Conservation (phyloP, 192 early-diverging fungal genomes). For the Radiomyces spectabilis region DNA sequence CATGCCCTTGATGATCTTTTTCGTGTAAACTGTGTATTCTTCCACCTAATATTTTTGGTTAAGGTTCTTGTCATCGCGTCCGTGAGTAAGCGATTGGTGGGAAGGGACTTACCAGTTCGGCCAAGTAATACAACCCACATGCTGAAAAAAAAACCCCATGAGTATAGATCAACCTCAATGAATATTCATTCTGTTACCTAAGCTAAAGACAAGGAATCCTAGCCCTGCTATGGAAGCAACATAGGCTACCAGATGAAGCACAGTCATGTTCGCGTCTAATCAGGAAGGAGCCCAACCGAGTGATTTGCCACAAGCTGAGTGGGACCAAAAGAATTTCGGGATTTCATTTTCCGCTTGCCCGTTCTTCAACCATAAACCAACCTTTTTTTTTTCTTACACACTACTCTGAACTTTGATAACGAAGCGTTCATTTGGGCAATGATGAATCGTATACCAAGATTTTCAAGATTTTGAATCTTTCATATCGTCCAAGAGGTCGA, state of each 20-base stretch:
- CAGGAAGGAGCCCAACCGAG: too few relatives aligned
- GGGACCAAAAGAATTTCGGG: too few relatives aligned
- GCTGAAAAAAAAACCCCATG: constrained; percentile 34
- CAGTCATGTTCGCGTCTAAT: neutral
- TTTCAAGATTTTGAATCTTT: too few relatives aligned
- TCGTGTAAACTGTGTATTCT: constrained; percentile 77
- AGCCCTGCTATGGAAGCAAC: constrained; percentile 39
- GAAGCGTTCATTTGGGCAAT: too few relatives aligned
- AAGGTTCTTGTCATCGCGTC: neutral
- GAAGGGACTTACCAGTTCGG: constrained; percentile 45
- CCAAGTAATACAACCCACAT: constrained; percentile 79
- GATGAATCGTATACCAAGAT: too few relatives aligned
- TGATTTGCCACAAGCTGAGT: too few relatives aligned
- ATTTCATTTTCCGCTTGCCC: too few relatives aligned
- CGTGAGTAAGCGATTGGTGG: constrained; percentile 8
- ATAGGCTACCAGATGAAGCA: constrained; percentile 45
- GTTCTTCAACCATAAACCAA: too few relatives aligned
- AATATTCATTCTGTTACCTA: constrained; percentile 33
- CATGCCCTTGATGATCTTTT: constrained; percentile 60
- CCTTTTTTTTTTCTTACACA: too few relatives aligned
- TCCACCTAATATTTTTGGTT: constrained; percentile 32
- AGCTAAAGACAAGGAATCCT: constrained; percentile 47
- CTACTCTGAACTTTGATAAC: too few relatives aligned
- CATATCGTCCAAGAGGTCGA: too few relatives aligned
- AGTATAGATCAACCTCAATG: neutral